A percentile compares a stretch with the other conserved stretches of the same genome.
These are phyloP conservation scores for Pyrenochaeta sp. DNA, from an alignment of 2,329 filamentous ascomycete species.

Conservation along the genomic window DNA sequence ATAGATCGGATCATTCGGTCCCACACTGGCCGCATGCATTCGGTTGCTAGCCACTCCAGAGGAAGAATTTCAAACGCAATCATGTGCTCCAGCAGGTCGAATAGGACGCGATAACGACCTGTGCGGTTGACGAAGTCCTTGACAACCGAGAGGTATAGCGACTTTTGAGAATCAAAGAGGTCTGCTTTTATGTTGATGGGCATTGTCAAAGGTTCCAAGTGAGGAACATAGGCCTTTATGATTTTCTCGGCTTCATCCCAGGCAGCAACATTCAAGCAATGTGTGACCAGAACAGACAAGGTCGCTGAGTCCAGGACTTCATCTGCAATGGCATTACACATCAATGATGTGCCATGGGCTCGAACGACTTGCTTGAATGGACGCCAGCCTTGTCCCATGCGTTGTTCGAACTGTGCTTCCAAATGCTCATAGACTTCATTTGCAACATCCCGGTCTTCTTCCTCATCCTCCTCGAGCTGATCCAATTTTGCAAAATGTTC, in stretches of 20 bases:
- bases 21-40: slow-evolving; percentile 45
- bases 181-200: slow-evolving; percentile 35
- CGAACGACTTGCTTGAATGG: slow-evolving; percentile 51
- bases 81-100: slow-evolving; percentile 43
- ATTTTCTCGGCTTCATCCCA: slow-evolving; percentile 47
- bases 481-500: slow-evolving; percentile 46
- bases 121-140: slow-evolving; percentile 37
- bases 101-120: slow-evolving; percentile 42
- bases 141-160: slow-evolving; percentile 34
- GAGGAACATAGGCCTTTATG: slow-evolving; percentile 34
- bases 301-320: slow-evolving; percentile 34
- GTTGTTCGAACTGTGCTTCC: slow-evolving; percentile 45
- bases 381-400: slow-evolving; percentile 46
- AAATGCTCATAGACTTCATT: slow-evolving; percentile 51
- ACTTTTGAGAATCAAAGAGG: slow-evolving; percentile 35
- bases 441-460: slow-evolving; percentile 45
- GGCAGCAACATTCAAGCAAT: slow-evolving; percentile 40
- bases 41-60: slow-evolving; percentile 49
- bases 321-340: slow-evolving; percentile 48
- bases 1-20: slow-evolving; percentile 42
- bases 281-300: slow-evolving; percentile 32
- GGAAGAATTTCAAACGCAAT: slow-evolving; percentile 44
- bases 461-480: slow-evolving; percentile 34
- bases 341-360: slow-evolving; percentile 49
- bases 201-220: slow-evolving; percentile 29